Evolutionary conservation across 768 basidiomycete species (phyloP).

Genomic region (Omphalotus guepiniiformis): DNA sequence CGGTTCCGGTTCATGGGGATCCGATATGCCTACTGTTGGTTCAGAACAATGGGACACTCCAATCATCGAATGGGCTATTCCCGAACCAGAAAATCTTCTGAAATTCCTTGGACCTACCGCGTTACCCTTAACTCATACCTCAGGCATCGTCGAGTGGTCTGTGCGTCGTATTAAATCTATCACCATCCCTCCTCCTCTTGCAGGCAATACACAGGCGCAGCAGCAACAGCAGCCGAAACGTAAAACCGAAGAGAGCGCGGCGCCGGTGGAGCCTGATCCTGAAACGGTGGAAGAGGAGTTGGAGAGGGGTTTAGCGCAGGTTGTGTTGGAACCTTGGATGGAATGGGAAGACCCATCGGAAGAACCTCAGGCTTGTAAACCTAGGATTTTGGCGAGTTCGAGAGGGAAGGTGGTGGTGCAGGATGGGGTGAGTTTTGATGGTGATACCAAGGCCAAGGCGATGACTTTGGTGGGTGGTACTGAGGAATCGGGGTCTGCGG

Average conservation of each 20-base stretch:
- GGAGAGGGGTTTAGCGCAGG: slow-evolving; percentile 32
- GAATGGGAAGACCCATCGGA: slow-evolving; percentile 16
- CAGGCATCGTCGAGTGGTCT: slow-evolving; percentile 64
- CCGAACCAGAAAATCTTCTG: slow-evolving; percentile 24
- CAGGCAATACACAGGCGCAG: slow-evolving; percentile 18
- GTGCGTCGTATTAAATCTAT: slow-evolving; percentile 53
- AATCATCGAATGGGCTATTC: not conserved
- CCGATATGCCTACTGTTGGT: not conserved
- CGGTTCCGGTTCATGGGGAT: not conserved
- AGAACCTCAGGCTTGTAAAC: not conserved
- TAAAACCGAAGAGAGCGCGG: too few relatives aligned
- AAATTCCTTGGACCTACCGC: slow-evolving; percentile 50
- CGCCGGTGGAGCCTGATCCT: slow-evolving; percentile 16
- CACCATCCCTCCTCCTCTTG: slow-evolving; percentile 31
- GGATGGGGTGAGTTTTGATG: not conserved
- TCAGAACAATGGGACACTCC: not conserved
- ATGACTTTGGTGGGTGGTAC: not conserved
- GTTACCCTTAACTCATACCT: slow-evolving; percentile 57
- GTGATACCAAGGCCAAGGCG: not conserved
- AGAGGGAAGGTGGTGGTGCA: slow-evolving; percentile 3
- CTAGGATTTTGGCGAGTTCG: not conserved
- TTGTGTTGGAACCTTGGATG: slow-evolving; percentile 45
- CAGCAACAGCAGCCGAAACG: not conserved
- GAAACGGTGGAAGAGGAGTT: slow-evolving; percentile 33
- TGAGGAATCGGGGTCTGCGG: not conserved